Percentiles rank a stretch among this genome's conserved stretches.
Conservation (phyloP, 1,284 basidiomycete genomes). For the Mycena sp. region DNA sequence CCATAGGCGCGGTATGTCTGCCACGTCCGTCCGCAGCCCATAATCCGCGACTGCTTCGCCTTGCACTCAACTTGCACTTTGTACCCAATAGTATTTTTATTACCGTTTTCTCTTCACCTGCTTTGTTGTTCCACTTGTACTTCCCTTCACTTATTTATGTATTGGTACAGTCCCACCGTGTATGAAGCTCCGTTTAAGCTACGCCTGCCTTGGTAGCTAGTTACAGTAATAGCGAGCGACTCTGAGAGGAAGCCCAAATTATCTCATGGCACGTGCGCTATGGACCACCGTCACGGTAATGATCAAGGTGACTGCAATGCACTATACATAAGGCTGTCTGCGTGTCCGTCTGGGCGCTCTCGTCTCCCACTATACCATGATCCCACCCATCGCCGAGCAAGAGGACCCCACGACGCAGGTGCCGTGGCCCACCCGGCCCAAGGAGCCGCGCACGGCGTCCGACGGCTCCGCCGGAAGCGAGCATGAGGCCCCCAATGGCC, state of each 20-base stretch:
- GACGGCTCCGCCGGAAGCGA: constrained; percentile 35
- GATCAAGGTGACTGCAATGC: neutral
- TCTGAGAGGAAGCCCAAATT: neutral
- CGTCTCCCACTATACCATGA: constrained; percentile 48
- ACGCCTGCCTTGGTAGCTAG: neutral
- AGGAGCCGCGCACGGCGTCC: constrained; percentile 32
- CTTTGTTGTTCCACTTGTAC: constrained; percentile 37
- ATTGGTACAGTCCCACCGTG: constrained; percentile 29
- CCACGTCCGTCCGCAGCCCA: constrained; percentile 54
- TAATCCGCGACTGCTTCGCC: neutral
- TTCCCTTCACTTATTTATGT: constrained; percentile 31
- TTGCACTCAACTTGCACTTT: constrained; percentile 4
- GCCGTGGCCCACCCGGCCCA: constrained; percentile 71
- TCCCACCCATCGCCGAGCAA: constrained; percentile 67
- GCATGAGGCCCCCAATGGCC: constrained; percentile 32
- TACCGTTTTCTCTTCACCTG: constrained; percentile 13
- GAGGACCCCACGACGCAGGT: constrained; percentile 79
- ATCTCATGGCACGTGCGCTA: constrained; percentile 7
- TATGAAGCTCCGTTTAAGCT: constrained; percentile 24
- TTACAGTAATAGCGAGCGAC: neutral
- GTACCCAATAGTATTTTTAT: constrained; percentile 31
- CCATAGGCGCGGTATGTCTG: constrained; percentile 71
- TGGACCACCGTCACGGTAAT: neutral
- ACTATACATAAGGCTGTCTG: constrained; percentile 19
- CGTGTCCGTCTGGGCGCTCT: neutral